Conservation (phyloP, 176 grass and related monocot genomes). For the Olyra latifolia region DNA sequence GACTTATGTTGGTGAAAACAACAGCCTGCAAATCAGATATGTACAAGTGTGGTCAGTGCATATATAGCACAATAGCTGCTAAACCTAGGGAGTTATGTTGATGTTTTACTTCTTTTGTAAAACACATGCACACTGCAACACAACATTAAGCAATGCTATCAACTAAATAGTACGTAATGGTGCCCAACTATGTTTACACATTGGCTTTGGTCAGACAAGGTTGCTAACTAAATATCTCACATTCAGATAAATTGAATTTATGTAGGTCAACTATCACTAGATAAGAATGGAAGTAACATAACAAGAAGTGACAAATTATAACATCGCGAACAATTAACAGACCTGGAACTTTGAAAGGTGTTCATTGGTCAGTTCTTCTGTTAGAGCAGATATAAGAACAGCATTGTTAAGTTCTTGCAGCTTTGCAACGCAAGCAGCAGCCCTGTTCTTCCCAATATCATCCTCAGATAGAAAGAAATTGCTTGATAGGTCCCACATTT, state of each 20-base stretch:
- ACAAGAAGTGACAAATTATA: constrained; percentile 17
- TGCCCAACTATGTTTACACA: not conserved
- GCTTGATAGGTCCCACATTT: constrained; percentile 73
- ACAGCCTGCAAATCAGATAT: constrained; percentile 61
- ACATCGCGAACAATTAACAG: constrained; percentile 13
- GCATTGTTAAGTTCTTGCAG: constrained; percentile 72
- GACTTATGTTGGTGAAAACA: constrained; percentile 65
- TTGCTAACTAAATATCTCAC: not conserved
- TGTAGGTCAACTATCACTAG: not conserved
- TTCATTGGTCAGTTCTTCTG: constrained; percentile 48
- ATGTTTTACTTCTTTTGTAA: not conserved
- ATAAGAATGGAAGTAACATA: constrained; percentile 24
- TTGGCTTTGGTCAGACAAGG: constrained; percentile 2
- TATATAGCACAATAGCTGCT: constrained; percentile 8
- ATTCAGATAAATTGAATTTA: constrained; percentile 12
- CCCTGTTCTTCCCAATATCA: constrained; percentile 75
- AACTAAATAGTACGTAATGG: constrained; percentile 8
- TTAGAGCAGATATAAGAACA: constrained; percentile 56
- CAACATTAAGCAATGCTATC: not conserved
- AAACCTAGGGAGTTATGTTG: not conserved
- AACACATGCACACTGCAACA: not conserved
- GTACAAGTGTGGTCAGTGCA: constrained; percentile 6
- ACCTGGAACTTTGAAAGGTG: constrained; percentile 81
- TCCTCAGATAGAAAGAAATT: constrained; percentile 76
- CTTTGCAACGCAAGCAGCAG: constrained; percentile 65